Evolutionary conservation across 306 rosid genomes (phyloP).

Genomic region (Mimosa bimucronata): DNA sequence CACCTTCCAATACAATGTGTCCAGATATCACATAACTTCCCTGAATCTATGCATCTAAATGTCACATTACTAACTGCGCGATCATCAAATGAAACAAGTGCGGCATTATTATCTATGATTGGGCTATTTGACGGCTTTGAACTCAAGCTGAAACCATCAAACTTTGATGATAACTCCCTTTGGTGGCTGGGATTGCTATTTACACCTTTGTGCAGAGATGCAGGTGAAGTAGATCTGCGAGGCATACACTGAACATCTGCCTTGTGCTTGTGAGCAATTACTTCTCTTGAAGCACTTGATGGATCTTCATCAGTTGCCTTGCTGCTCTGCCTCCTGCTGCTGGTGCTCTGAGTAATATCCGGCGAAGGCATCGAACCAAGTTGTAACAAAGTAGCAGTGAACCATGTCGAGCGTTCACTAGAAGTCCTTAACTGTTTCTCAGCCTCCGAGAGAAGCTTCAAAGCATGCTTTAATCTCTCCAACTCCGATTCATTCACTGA

Average conservation of each 20-base stretch:
- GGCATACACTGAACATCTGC: constrained; percentile 60
- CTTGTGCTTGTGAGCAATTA: constrained; percentile 54
- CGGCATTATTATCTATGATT: constrained; percentile 53
- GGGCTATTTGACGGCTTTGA: constrained; percentile 60
- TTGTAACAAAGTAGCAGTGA: constrained; percentile 92
- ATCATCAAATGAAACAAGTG: constrained; percentile 57
- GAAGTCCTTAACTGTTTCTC: constrained; percentile 95
- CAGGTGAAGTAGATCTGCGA: constrained; percentile 58
- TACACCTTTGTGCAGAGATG: constrained; percentile 51
- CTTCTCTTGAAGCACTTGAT: constrained; percentile 81
- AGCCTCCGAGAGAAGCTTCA: constrained; percentile 98
- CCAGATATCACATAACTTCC: constrained; percentile 78
- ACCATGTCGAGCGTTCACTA: constrained; percentile 97
- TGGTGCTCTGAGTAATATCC: constrained; percentile 71
- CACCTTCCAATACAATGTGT: constrained; percentile 80
- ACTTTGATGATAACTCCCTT: constrained; percentile 52
- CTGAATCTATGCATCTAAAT: constrained; percentile 67
- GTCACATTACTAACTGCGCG: constrained; percentile 52
- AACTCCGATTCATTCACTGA: constrained; percentile 85
- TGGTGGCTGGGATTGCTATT: constrained; percentile 53
- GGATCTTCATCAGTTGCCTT: constrained; percentile 83
- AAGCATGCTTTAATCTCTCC: constrained; percentile 93
- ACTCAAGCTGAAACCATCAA: constrained; percentile 53
- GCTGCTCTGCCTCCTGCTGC: constrained; percentile 88
- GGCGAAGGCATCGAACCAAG: constrained; percentile 89